Conservation (phyloP, 352 stramenopile species). For the Globisporangium okanoganense region DNA sequence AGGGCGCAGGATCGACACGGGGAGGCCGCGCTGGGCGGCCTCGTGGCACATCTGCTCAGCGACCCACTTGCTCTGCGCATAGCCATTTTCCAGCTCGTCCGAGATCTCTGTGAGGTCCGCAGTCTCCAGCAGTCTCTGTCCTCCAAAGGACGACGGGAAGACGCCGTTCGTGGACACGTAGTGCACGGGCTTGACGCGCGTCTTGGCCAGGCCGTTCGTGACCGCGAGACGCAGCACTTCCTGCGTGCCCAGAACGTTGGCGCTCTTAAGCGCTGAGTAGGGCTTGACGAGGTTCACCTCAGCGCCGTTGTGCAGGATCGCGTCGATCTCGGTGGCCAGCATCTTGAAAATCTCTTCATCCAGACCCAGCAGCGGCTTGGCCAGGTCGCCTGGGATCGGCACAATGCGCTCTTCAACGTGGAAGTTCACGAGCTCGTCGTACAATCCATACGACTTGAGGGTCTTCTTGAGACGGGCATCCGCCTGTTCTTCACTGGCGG, state of each 20-base stretch:
- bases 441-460: constrained; percentile 52
- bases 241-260: constrained; percentile 89
- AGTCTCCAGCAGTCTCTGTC: constrained; percentile 38
- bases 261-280: constrained; percentile 81
- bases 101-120: constrained; percentile 52
- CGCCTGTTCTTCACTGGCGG: constrained; percentile 36
- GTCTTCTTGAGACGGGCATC: constrained; percentile 53
- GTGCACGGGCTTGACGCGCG: constrained; percentile 78
- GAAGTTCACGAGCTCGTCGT: constrained; percentile 43
- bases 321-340: constrained; percentile 84
- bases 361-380: constrained; percentile 79
- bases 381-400: constrained; percentile 69
- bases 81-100: constrained; percentile 73
- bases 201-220: constrained; percentile 73
- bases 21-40: constrained; percentile 70
- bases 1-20: constrained; percentile 83
- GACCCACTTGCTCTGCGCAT: constrained; percentile 91
- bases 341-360: constrained; percentile 81
- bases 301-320: constrained; percentile 91
- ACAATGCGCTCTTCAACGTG: constrained; percentile 72
- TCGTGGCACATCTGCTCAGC: constrained; percentile 86
- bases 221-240: constrained; percentile 86
- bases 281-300: constrained; percentile 91
- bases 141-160: constrained; percentile 56
- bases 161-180: constrained; percentile 92